Base-by-base conservation (phyloP, 441 rosid species). In the Eruca vesicaria region DNA sequence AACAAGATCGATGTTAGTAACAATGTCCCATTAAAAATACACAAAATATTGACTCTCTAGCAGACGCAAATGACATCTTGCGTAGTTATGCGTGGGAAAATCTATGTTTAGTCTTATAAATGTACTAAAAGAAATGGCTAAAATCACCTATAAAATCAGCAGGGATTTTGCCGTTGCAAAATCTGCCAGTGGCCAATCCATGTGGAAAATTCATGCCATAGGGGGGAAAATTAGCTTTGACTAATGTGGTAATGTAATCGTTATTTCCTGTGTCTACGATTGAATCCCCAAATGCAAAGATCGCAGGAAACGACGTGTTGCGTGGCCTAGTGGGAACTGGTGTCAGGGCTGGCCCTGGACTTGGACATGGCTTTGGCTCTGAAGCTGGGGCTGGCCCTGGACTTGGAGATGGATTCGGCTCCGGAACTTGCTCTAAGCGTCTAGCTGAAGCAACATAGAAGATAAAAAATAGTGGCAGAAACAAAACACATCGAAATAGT, bases 211-310 rank as follows among this genome's bases (percentile, higher is more conserved):
- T 76, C 72, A 55, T 31, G 29, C 90, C 90, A 15, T 85, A 87
- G 12, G 90, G 90, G 5, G 19, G 73, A 72, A 87, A 87, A 80
- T 87, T 68, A 78, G 84, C 83, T 80, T 50, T 85, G 63, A 82
- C 7, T 55, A 83, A 16, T 8, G 88, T 83, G 9, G 16, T 10
- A n/a, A 87, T 70, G 31, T 75, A 56, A 78, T 87, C 79, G 80
- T 83, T 81, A 62, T 75, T 83, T 28, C 88, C 83, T 15, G 86
- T 76, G 59, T 86, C 90, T 11, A 86, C 81, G 10, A 86, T 86
- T 6, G 90, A 87, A 70, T 87, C 90, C 29, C 90, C 90, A 18
- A 87, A 87, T 28, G 81, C 88, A 28, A 87, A 63, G 3, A 87
- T 55, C 0, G 86, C 90, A 4, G 88, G 86, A 63, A 85, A 36